phyloP scores from a whole-genome alignment of 2,329 filamentous ascomycete species.

The Beauveria brongniartii region DNA sequence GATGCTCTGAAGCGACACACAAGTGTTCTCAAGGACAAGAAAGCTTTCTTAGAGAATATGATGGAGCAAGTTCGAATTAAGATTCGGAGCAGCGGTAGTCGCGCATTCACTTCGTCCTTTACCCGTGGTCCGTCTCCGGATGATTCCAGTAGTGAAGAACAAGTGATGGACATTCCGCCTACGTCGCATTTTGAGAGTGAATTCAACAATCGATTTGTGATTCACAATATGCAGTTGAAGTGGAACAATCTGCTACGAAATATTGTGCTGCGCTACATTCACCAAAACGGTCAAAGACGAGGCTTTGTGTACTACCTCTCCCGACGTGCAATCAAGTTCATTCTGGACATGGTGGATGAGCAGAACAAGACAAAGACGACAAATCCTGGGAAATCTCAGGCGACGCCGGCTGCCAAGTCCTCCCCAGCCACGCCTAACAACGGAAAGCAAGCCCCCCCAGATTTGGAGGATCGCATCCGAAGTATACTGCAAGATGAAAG shows the following conservation, averaged over 20 bases:
- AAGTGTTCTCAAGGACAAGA: conserved; percentile 48
- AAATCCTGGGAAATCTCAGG: conserved; percentile 22
- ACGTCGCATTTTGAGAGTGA: conserved; percentile 82
- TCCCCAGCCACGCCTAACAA: conserved; percentile 33
- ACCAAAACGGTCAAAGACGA: conserved; percentile 90
- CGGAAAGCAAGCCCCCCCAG: conserved; percentile 50
- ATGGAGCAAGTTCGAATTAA: conserved; percentile 39
- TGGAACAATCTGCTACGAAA: conserved; percentile 97
- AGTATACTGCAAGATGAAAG: conserved; percentile 78
- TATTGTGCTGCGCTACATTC: conserved; percentile 92
- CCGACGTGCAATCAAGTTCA: conserved; percentile 91
- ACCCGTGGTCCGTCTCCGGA: background rate
- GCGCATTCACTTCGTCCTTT: conserved; percentile 15
- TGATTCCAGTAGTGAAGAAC: conserved; percentile 15
- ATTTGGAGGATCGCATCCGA: conserved; percentile 77
- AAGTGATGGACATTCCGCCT: conserved; percentile 57
- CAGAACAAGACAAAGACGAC: conserved; percentile 62
- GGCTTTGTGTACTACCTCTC: conserved; percentile 99
- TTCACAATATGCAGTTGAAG: conserved; percentile 95
- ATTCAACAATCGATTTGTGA: conserved; percentile 96
- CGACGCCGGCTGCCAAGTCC: conserved; percentile 21
- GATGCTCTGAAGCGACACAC: conserved; percentile 52
- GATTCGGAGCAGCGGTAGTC: conserved; percentile 22
- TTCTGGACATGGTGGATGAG: conserved; percentile 93
- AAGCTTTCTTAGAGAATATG: conserved; percentile 51